These are phyloP conservation scores for Westerdykella ornata DNA, from an alignment of 2,329 filamentous ascomycete genomes.

Conservation along the genomic window DNA sequence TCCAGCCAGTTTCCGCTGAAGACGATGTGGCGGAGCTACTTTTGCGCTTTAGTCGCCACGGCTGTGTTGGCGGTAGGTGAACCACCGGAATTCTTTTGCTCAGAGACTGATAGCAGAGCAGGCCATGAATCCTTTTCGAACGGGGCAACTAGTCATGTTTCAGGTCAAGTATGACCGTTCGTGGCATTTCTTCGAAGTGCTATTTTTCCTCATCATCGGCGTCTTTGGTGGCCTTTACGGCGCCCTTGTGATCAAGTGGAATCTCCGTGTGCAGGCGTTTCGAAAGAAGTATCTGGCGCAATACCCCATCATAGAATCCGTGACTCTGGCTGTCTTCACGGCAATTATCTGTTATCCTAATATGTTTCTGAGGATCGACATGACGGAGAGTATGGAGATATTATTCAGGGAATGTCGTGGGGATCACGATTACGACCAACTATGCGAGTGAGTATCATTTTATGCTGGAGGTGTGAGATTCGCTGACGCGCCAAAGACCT, in stretches of 20 bases:
- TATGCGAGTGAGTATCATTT: conserved; percentile 61
- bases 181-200: conserved; percentile 95
- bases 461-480: not conserved
- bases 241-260: conserved; percentile 97
- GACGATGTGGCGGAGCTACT: conserved; percentile 96
- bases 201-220: conserved; percentile 88
- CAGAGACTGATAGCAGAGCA: conserved; percentile 14
- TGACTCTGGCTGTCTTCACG: conserved; percentile 72
- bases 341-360: conserved; percentile 96
- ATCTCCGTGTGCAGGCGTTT: conserved; percentile 82
- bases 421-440: conserved; percentile 76
- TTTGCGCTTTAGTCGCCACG: conserved; percentile 91
- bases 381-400: conserved; percentile 99
- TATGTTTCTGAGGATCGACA: conserved; percentile 89
- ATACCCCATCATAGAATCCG: conserved; percentile 81
- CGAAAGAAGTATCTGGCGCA: conserved; percentile 83
- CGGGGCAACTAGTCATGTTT: conserved; percentile 98
- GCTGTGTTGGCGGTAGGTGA: conserved; percentile 66
- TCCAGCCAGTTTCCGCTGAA: conserved; percentile 93
- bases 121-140: conserved; percentile 96
- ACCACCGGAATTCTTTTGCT: not conserved
- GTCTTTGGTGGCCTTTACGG: conserved; percentile 93
- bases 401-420: conserved; percentile 91
- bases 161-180: conserved; percentile 90
- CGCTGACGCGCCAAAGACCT: conserved; percentile 34